Evolutionary conservation across 768 basidiomycete species (phyloP).

Genomic region (Pseudohyphozyma bogoriensis): DNA sequence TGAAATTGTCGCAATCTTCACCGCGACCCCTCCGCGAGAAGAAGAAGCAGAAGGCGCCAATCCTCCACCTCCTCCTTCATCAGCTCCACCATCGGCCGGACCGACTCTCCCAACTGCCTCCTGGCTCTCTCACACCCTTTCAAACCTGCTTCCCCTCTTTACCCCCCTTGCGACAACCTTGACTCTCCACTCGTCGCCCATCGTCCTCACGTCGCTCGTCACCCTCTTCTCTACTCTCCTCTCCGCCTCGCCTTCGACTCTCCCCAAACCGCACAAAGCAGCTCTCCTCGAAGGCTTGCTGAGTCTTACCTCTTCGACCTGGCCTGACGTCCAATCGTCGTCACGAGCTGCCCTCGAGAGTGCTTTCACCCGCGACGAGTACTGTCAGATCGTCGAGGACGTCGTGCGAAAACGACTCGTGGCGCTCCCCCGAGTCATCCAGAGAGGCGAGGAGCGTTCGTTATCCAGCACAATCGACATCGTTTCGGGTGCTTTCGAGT

Average conservation of each 20-base stretch:
- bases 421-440: slow-evolving; percentile 61
- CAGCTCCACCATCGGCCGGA: background rate
- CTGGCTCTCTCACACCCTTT: slow-evolving; percentile 71
- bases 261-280: too few relatives aligned
- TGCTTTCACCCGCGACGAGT: slow-evolving; percentile 37
- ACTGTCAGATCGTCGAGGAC: slow-evolving; percentile 42
- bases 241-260: slow-evolving; percentile 24
- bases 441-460: slow-evolving; percentile 61
- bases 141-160: slow-evolving; percentile 73
- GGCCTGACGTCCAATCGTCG: slow-evolving; percentile 46
- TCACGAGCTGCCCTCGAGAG: slow-evolving; percentile 47
- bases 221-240: slow-evolving; percentile 51
- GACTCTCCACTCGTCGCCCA: slow-evolving; percentile 58
- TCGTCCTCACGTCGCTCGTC: slow-evolving; percentile 52
- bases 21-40: background rate
- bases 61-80: background rate
- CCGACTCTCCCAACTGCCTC: slow-evolving; percentile 48
- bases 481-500: slow-evolving; percentile 59
- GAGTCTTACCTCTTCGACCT: slow-evolving; percentile 55
- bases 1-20: slow-evolving; percentile 46
- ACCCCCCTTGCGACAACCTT: slow-evolving; percentile 64
- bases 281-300: slow-evolving; percentile 65
- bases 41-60: background rate
- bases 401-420: slow-evolving; percentile 57
- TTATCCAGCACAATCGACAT: slow-evolving; percentile 58